Base-by-base conservation (phyloP, 352 stramenopile genomes). In the Globisporangium alternatum region DNA sequence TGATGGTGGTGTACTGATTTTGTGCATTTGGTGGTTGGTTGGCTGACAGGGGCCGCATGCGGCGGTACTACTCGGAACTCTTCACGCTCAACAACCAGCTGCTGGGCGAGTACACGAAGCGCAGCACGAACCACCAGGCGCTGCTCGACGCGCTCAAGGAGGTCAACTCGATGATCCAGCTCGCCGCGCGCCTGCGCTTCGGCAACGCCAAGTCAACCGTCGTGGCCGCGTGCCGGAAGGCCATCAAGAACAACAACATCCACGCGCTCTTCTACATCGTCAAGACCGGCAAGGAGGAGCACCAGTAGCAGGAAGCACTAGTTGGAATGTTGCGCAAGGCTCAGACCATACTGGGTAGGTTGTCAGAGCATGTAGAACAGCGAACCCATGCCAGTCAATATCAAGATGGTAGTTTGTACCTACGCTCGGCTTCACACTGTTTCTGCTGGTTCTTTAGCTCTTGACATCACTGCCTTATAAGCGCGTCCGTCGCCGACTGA, bases 101-200 rank as follows among this genome's bases (percentile, higher is more conserved):
- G 33, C 64, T 97, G 35, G 89, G 88, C 30, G 92, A 97, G 75
- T 97, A 98, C 76, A 94, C 81, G 7, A 98, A 98, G 73, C 83
- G 93, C 52, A 93, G 83, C 53, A 97, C 86, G 5, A 98, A 97
- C 65, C 91, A 98, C 62, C 74, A 96, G 55, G 88, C 83, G 31
- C 76, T 98, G 44, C 69, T 98, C n/a, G 84, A 90, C 31, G 79
- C 86, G 37, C 75, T 98, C 3, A 97, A 97, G 57, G 83, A 97
- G 22, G 89, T 98, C 12, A 98, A 98, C 67, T 81, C 77, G 52
- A 96, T 95, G 79, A 97, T 98, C 54, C 90, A 98, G 72, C 76
- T 95, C 28, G 91, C 91, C 4, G 84, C 91, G 13, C 82, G 87
- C 4, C 74, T 98, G 35, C 89, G 92, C 51, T 90, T 96, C 49